Percentiles rank a stretch among this genome's conserved stretches.
These are phyloP conservation scores for Boletus tomentosulus DNA, from an alignment of 768 basidiomycete species.

Conservation along the genomic window DNA sequence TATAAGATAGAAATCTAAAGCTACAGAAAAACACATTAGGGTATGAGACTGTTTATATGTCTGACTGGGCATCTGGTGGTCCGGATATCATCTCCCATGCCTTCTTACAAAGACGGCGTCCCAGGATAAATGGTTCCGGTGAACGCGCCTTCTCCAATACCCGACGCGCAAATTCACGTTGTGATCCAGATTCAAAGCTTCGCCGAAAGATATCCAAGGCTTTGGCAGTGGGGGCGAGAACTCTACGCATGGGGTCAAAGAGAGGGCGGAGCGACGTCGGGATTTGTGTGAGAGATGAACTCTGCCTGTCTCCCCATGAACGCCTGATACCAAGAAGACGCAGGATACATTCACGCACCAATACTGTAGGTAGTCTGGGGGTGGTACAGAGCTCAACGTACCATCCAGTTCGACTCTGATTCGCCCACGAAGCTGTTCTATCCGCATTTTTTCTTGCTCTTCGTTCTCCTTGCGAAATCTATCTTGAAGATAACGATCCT, in stretches of 20 bases:
- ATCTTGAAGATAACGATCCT: constrained; percentile 34
- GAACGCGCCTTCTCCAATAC: constrained; percentile 64
- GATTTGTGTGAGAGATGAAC: constrained; percentile 53
- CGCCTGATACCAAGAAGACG: neutral
- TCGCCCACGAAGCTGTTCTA: constrained; percentile 19
- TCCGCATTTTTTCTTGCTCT: constrained; percentile 47
- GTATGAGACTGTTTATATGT: constrained; percentile 24
- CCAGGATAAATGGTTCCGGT: constrained; percentile 51
- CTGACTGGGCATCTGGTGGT: constrained; percentile 25
- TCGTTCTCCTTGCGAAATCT: constrained; percentile 42
- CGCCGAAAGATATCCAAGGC: constrained; percentile 49
- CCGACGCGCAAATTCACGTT: constrained; percentile 51
- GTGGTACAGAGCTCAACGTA: constrained; percentile 25
- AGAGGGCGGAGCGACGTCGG: constrained; percentile 56
- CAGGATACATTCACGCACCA: constrained; percentile 35
- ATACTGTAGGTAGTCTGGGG: constrained; percentile 21
- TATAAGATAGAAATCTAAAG: constrained; percentile 1
- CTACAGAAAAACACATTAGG: constrained; percentile 13
- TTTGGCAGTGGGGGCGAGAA: constrained; percentile 54
- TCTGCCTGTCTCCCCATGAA: constrained; percentile 32
- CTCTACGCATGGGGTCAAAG: constrained; percentile 46
- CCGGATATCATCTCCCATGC: constrained; percentile 38
- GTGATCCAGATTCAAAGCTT: constrained; percentile 55
- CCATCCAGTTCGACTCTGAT: constrained; percentile 25
- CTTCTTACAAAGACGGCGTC: constrained; percentile 35